These are phyloP conservation scores for Globisporangium middletonii DNA, from an alignment of 352 stramenopile species.

Conservation along the genomic window DNA sequence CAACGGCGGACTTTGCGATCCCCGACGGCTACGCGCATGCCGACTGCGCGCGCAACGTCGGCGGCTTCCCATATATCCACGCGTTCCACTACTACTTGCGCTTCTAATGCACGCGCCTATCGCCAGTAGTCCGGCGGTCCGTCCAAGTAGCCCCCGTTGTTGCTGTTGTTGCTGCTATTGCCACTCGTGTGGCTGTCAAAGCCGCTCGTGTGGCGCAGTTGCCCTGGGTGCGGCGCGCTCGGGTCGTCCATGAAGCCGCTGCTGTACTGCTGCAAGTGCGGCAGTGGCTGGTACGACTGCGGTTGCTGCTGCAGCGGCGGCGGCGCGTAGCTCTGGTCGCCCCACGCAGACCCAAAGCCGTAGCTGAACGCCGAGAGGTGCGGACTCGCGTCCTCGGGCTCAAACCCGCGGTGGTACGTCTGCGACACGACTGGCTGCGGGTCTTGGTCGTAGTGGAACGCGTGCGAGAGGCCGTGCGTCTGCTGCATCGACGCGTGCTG, in stretches of 20 bases:
- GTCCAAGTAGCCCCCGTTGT: slow-evolving; percentile 26
- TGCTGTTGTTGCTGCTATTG: not conserved
- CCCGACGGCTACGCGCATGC: slow-evolving; percentile 48
- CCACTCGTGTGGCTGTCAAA: not conserved
- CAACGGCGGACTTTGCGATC: slow-evolving; percentile 39
- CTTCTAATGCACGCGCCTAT: slow-evolving; percentile 36
- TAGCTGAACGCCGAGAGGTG: slow-evolving; percentile 21
- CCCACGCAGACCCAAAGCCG: slow-evolving; percentile 18
- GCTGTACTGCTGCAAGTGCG: slow-evolving; percentile 22
- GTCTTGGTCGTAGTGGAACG: slow-evolving; percentile 12
- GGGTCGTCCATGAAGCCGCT: not conserved
- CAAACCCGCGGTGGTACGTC: slow-evolving; percentile 50
- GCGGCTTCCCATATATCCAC: slow-evolving; percentile 75
- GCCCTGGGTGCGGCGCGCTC: not conserved
- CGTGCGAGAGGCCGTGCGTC: slow-evolving; percentile 9
- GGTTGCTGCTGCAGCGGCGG: slow-evolving; percentile 11
- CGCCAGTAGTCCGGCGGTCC: slow-evolving; percentile 50
- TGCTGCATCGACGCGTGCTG: slow-evolving; percentile 20
- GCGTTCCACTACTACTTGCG: slow-evolving; percentile 69
- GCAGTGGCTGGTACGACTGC: slow-evolving; percentile 7
- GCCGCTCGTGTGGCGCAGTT: not conserved
- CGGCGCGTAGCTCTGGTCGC: slow-evolving; percentile 14
- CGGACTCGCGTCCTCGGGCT: slow-evolving; percentile 51
- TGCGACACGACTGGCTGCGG: slow-evolving; percentile 2
- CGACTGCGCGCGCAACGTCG: slow-evolving; percentile 53